Evolutionary conservation across 1,139 yeast genomes (phyloP).

Genomic region (Sugiyamaella paludigena): DNA sequence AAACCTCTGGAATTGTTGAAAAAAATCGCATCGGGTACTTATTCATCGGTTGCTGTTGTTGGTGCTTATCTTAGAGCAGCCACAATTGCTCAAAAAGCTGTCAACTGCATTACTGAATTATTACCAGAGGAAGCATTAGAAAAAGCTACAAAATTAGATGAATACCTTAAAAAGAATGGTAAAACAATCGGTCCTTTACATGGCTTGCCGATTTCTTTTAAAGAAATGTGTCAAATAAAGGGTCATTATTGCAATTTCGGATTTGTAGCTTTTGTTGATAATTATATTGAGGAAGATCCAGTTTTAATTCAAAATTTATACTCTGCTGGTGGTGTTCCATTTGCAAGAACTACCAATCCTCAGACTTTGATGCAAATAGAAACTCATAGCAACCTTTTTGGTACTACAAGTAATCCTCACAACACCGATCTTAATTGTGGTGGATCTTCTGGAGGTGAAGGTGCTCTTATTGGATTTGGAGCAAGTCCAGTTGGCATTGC

Average conservation of each 20-base stretch:
- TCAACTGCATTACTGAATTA: constrained; percentile 58
- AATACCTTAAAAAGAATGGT: constrained; percentile 50
- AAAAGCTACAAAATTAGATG: constrained; percentile 56
- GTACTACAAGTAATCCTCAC: constrained; percentile 49
- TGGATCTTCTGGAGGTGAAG: constrained; percentile 66
- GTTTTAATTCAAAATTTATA: constrained; percentile 44
- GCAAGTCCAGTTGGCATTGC: constrained; percentile 56
- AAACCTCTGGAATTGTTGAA: constrained; percentile 37
- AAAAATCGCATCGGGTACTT: constrained; percentile 43
- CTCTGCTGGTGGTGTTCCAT: constrained; percentile 53
- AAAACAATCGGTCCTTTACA: constrained; percentile 57
- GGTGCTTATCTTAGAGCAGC: constrained; percentile 51
- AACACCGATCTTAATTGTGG: constrained; percentile 50
- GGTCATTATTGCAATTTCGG: constrained; percentile 46
- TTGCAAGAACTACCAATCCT: constrained; percentile 58
- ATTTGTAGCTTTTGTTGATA: constrained; percentile 37
- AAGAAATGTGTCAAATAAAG: constrained; percentile 48
- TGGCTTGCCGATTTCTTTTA: constrained; percentile 52
- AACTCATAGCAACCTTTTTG: constrained; percentile 47
- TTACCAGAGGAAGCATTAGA: constrained; percentile 47
- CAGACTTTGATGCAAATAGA: constrained; percentile 55
- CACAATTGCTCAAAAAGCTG: constrained; percentile 56
- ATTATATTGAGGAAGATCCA: constrained; percentile 32
- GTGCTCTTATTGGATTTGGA: constrained; percentile 50
- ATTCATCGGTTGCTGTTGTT: constrained; percentile 24